Percentiles rank a stretch among this genome's conserved stretches.
phyloP scores from a whole-genome alignment of 495 filamentous ascomycete species.

The Hypoxylon crocopeplum region DNA sequence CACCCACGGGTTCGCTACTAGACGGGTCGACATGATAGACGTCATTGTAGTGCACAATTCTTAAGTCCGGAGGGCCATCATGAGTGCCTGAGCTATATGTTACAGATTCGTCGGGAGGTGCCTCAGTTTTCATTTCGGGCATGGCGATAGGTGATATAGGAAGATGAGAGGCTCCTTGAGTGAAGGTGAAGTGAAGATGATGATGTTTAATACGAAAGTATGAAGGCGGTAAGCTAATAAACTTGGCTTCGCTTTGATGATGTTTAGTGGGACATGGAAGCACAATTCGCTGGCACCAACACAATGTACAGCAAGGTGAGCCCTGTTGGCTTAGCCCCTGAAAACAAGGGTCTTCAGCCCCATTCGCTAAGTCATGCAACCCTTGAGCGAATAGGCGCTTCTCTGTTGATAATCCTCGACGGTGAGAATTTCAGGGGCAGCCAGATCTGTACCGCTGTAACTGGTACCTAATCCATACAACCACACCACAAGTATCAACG shows the following conservation, averaged over 20 bases:
- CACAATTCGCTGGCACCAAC: constrained; percentile 20
- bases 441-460: no score
- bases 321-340: constrained; percentile 13
- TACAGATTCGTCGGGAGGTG: constrained; percentile 40
- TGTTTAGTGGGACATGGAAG: constrained; percentile 20
- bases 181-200: no score
- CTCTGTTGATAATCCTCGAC: constrained; percentile 10
- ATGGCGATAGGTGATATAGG: constrained; percentile 3
- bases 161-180: neutral
- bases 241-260: constrained; percentile 15
- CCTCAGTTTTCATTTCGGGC: constrained; percentile 24
- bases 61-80: constrained; percentile 67
- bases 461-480: no score
- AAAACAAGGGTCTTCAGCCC: constrained; percentile 11
- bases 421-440: neutral
- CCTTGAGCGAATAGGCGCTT: constrained; percentile 20
- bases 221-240: constrained; percentile 28
- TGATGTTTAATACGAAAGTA: neutral
- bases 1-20: constrained; percentile 81
- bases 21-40: constrained; percentile 82
- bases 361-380: constrained; percentile 19
- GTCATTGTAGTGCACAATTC: constrained; percentile 90
- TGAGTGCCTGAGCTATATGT: constrained; percentile 60
- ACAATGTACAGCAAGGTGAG: constrained; percentile 7
- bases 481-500: no score